Evolutionary conservation across 805 yeast species (phyloP), one percentile per base, ranked within the genome.

Genomic region (Nakazawaea wyomingensis): DNA sequence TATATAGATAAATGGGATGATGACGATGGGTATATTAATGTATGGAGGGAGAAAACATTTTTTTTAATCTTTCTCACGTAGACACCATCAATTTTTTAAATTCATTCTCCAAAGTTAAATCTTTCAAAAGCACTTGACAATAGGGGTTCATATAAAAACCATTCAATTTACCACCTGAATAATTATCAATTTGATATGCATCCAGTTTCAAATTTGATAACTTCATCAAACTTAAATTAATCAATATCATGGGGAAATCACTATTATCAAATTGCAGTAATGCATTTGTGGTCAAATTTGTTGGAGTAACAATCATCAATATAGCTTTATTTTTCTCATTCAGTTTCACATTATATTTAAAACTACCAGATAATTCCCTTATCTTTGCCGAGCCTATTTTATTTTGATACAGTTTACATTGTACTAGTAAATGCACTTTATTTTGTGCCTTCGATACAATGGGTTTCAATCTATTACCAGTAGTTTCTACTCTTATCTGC

Each of bases 341-440:
- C 36, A 34, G 48, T 26, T 32, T 52, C 50, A 65, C 61, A 50
- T 69, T 66, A 48, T 54, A 65, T 39, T 61, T 53, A 51, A 72
- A 72, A 2, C 76, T 72, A 1, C 84, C 85, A 6, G 69, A 66
- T 26, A 78, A 52, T 51, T 79, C 84, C 34, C 85, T 64, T 1
- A 79, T 57, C 36, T 66, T 55, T 30, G 63, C 57, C 11, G 82
- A 75, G 43, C 65, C 67, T 27, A 77, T 63, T 41, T 69, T 66
- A 3, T 59, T 56, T 21, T 57, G 57, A 50, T 69, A 66, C 52
- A 76, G 70, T 48, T 78, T 78, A 54, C 84, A 78, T 52, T 79
- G 84, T 4, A 76, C 78, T 45, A 74, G 60, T 2, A 75, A 14
- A 31, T 42, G 45, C 9, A 42, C 45, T 2, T 13, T 24, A 17